A percentile compares a stretch with the other conserved stretches of the same genome.
phyloP scores from a whole-genome alignment of 495 filamentous ascomycete species.

The Cetradonia linearis region DNA sequence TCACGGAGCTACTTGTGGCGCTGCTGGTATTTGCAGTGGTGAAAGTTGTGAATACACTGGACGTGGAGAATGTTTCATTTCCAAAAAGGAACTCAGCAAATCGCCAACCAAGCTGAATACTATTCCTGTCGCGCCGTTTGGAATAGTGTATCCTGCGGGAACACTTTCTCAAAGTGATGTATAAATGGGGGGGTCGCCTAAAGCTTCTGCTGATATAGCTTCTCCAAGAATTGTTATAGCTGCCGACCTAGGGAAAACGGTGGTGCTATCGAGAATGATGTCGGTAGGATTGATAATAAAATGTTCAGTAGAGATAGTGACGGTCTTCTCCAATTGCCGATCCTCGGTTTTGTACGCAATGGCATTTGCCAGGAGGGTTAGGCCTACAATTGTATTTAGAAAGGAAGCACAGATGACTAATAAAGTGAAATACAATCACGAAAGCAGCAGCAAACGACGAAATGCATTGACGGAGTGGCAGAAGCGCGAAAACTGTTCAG shows the following conservation, averaged over 20 bases:
- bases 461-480: neutral
- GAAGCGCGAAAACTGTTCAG: too few relatives aligned
- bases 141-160: too few relatives aligned
- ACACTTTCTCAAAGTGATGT: too few relatives aligned
- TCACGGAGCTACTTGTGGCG: too few relatives aligned
- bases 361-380: neutral
- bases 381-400: neutral
- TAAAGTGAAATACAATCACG: neutral
- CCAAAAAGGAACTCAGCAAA: too few relatives aligned
- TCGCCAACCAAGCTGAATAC: too few relatives aligned
- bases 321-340: neutral
- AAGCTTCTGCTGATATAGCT: neutral
- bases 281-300: neutral
- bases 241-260: neutral
- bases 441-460: neutral
- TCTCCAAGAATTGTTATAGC: neutral
- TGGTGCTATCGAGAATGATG: slow-evolving; percentile 2
- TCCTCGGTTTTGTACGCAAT: neutral
- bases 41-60: too few relatives aligned
- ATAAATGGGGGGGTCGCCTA: neutral
- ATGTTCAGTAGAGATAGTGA: neutral
- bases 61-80: too few relatives aligned
- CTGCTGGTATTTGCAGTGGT: too few relatives aligned
- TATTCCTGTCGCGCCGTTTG: too few relatives aligned
- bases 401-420: neutral